phyloP scores from a whole-genome alignment of 768 basidiomycete species.

The Lactarius sanguifluus region DNA sequence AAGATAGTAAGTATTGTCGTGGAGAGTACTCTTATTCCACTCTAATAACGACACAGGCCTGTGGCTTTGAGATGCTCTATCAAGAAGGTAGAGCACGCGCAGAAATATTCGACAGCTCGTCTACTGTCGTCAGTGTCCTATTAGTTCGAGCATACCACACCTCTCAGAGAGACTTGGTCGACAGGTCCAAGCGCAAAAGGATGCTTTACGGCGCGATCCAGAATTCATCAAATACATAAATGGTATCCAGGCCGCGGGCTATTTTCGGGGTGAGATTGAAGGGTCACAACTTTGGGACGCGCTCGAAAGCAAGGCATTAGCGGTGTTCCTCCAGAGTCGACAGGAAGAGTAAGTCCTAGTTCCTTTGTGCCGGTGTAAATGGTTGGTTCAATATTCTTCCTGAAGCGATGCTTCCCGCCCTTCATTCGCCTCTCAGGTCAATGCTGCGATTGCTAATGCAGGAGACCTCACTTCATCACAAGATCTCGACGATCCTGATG shows the following conservation, averaged over 20 bases:
- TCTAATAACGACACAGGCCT: slow-evolving; percentile 52
- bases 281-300: slow-evolving; percentile 76
- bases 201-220: slow-evolving; percentile 61
- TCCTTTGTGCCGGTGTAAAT: background rate
- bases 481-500: slow-evolving; percentile 68
- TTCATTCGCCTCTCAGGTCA: slow-evolving; percentile 76
- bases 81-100: slow-evolving; percentile 72
- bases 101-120: slow-evolving; percentile 41
- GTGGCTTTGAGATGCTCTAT: slow-evolving; percentile 97
- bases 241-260: slow-evolving; percentile 61
- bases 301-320: slow-evolving; percentile 69
- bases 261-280: slow-evolving; percentile 75
- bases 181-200: slow-evolving; percentile 65
- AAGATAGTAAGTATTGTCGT: slow-evolving; percentile 64
- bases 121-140: slow-evolving; percentile 48
- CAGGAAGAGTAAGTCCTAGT: slow-evolving; percentile 62
- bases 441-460: slow-evolving; percentile 54
- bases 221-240: slow-evolving; percentile 73
- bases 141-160: background rate
- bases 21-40: background rate
- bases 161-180: background rate
- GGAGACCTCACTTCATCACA: slow-evolving; percentile 34
- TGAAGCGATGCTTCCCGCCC: slow-evolving; percentile 58
- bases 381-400: slow-evolving; percentile 6
- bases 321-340: slow-evolving; percentile 60